Percentiles rank a stretch among this genome's conserved stretches.
These are phyloP conservation scores for Zymoseptoria ardabiliae DNA, from an alignment of 2,329 filamentous ascomycete genomes.

Conservation along the genomic window DNA sequence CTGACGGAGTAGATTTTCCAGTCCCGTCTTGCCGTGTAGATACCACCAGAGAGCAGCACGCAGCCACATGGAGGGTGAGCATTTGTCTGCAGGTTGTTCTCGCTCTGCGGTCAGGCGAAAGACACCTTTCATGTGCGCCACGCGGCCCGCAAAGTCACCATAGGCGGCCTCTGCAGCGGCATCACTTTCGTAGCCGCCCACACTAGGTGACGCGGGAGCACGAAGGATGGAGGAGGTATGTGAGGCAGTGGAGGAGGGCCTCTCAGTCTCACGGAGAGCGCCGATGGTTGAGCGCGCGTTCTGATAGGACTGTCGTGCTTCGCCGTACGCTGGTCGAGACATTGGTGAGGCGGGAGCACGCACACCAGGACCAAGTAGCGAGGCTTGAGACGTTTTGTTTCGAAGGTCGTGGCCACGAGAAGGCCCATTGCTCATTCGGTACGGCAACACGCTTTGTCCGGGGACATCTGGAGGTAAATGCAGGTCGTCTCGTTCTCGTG, in stretches of 20 bases:
- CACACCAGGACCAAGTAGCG: slow-evolving; percentile 9
- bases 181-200: slow-evolving; percentile 17
- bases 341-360: slow-evolving; percentile 6
- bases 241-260: slow-evolving; percentile 19
- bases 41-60: slow-evolving; percentile 85
- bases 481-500: neutral
- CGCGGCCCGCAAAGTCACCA: slow-evolving; percentile 60
- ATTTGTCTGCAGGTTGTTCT: slow-evolving; percentile 57
- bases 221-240: slow-evolving; percentile 3
- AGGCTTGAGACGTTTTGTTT: slow-evolving; percentile 9
- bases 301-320: neutral
- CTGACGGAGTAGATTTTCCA: slow-evolving; percentile 60
- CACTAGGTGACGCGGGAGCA: neutral
- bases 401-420: neutral
- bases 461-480: neutral
- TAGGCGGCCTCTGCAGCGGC: slow-evolving; percentile 59
- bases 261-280: slow-evolving; percentile 2
- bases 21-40: slow-evolving; percentile 65
- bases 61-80: slow-evolving; percentile 52
- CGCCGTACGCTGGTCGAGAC: neutral
- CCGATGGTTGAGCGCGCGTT: neutral
- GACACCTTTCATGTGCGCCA: slow-evolving; percentile 65
- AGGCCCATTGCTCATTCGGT: neutral
- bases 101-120: slow-evolving; percentile 73
- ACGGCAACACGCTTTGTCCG: neutral